A percentile compares a stretch with the other conserved stretches of the same genome.
These are phyloP conservation scores for Cladosporium sp. DNA, from an alignment of 2,329 filamentous ascomycete species.

Conservation along the genomic window DNA sequence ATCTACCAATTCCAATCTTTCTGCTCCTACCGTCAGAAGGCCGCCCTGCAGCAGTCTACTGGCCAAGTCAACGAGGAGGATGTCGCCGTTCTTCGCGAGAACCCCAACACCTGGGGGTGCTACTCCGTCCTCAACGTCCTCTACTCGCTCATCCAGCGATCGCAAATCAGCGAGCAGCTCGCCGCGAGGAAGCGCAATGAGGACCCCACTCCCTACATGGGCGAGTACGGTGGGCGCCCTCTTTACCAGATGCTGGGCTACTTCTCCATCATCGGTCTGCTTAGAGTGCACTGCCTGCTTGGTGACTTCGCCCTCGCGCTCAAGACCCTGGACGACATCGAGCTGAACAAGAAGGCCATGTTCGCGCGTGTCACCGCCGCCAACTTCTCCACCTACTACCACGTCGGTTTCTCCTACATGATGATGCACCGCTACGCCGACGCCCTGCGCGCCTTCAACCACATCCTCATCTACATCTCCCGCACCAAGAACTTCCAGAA, in stretches of 20 bases:
- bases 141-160: constrained; percentile 97
- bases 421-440: constrained; percentile 99
- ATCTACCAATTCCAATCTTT: constrained; percentile 99
- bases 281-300: constrained; percentile 92
- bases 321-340: constrained; percentile 98
- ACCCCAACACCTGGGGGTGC: constrained; percentile 99
- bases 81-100: constrained; percentile 83
- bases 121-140: constrained; percentile 99
- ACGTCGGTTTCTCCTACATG: constrained; percentile 99
- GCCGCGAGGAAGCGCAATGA: constrained; percentile 92
- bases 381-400: constrained; percentile 99
- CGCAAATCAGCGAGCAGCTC: constrained; percentile 96
- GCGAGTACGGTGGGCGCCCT: constrained; percentile 90
- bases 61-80: constrained; percentile 81
- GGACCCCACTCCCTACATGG: constrained; percentile 80
- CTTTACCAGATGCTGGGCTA: constrained; percentile 98
- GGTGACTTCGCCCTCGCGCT: constrained; percentile 97
- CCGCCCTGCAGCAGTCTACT: constrained; percentile 61
- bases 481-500: constrained; percentile 99
- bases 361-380: constrained; percentile 99
- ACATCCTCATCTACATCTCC: constrained; percentile 98
- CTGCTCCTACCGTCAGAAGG: constrained; percentile 90
- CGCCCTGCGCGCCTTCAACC: constrained; percentile 99
- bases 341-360: constrained; percentile 99
- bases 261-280: constrained; percentile 96